Conservation (phyloP, 106 monocot species). For the Dendrobium huoshanense region DNA sequence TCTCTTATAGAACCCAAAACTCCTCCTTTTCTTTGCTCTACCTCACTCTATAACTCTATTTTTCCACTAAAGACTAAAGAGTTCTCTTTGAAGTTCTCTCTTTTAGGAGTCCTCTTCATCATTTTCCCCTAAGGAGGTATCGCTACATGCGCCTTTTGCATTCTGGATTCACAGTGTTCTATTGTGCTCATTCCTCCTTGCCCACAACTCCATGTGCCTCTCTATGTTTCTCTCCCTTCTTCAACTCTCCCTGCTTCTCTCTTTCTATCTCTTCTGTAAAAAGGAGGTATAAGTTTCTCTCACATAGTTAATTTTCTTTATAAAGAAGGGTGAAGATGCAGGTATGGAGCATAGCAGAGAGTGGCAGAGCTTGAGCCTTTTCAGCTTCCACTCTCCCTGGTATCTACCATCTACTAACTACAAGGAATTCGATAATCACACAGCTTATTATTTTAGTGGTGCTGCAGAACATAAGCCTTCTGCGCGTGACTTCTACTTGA, state of each 20-base stretch:
- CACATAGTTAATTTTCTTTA: neutral
- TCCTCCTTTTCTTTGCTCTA: neutral
- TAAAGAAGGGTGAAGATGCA: slow-evolving; percentile 1
- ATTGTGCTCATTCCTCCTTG: neutral
- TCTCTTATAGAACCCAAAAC: neutral
- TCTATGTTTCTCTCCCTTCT: neutral
- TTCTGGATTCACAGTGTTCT: neutral
- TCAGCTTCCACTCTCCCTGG: neutral
- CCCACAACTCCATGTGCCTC: slow-evolving; percentile 8
- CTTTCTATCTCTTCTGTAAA: slow-evolving; percentile 3
- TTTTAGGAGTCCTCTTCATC: neutral
- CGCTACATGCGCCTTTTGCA: neutral
- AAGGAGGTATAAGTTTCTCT: neutral
- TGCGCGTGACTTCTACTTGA: neutral
- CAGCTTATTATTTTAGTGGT: neutral
- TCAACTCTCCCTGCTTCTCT: neutral
- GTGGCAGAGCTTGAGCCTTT: slow-evolving; percentile 2
- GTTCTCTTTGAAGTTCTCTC: neutral
- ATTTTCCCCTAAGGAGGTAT: neutral
- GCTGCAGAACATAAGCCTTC: neutral
- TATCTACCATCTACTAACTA: neutral
- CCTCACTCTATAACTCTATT: neutral
- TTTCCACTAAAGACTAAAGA: neutral
- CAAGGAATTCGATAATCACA: neutral
- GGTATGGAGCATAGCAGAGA: slow-evolving; percentile 9